Evolutionary conservation across 2,329 filamentous ascomycete genomes (phyloP).

Genomic region (Aspergillus carbonarius): DNA sequence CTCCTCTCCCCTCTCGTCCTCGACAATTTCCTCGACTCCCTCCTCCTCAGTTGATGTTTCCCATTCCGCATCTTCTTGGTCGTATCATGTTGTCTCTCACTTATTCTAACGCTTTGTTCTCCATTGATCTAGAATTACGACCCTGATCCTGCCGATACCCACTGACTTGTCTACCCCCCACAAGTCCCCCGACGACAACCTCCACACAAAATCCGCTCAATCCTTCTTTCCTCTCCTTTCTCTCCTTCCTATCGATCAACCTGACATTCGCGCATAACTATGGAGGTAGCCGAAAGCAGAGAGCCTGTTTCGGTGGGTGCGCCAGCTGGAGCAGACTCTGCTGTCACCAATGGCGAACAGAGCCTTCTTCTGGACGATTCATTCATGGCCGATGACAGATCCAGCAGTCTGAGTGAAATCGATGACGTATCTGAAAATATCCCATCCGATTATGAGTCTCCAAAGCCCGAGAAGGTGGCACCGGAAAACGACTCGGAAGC

Average conservation of each 20-base stretch:
- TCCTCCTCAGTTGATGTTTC: conserved; percentile 3
- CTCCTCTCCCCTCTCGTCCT: conserved; percentile 21
- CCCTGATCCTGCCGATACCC: conserved; percentile 12
- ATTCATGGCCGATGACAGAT: conserved; percentile 65
- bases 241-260: not conserved
- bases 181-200: conserved; percentile 20
- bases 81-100: not conserved
- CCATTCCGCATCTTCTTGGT: not conserved
- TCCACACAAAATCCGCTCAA: conserved; percentile 7
- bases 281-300: conserved; percentile 43
- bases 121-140: conserved; percentile 21
- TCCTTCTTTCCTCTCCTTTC: conserved; percentile 3
- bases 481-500: conserved; percentile 76
- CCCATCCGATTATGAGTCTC: conserved; percentile 52
- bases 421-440: conserved; percentile 75
- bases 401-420: conserved; percentile 90
- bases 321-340: conserved; percentile 33
- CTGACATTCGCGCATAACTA: conserved; percentile 19
- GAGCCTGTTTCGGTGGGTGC: conserved; percentile 37
- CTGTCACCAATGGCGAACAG: conserved; percentile 37
- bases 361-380: conserved; percentile 42
- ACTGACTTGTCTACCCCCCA: conserved; percentile 11
- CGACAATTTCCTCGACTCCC: conserved; percentile 6
- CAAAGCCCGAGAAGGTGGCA: conserved; percentile 54
- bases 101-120: conserved; percentile 23